Percentiles rank a stretch among this genome's conserved stretches.
phyloP scores from a whole-genome alignment of 768 basidiomycete species.

The Sporobolomyces roseus region DNA sequence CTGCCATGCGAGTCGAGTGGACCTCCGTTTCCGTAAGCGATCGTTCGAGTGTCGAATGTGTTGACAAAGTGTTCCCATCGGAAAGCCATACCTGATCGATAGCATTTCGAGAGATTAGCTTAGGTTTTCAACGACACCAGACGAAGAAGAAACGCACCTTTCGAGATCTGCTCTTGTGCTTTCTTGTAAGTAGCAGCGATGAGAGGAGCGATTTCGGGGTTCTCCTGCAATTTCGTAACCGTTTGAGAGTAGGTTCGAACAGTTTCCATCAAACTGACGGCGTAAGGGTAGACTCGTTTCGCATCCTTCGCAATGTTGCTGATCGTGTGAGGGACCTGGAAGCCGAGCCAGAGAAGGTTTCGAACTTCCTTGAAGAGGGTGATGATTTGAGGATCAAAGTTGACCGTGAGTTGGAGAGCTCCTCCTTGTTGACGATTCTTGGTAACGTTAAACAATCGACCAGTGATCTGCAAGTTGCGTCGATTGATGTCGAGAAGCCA shows the following conservation, averaged over 20 bases:
- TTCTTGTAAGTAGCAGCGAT: constrained; percentile 92
- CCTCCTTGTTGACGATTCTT: constrained; percentile 55
- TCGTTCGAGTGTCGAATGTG: constrained; percentile 70
- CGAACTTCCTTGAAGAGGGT: constrained; percentile 97
- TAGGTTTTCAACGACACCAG: not conserved
- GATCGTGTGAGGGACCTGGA: constrained; percentile 89
- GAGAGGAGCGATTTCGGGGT: constrained; percentile 87
- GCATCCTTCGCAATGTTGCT: constrained; percentile 98
- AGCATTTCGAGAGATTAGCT: too few relatives aligned
- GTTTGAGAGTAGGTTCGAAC: constrained; percentile 98
- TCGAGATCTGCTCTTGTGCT: constrained; percentile 84
- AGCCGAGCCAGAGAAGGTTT: constrained; percentile 90
- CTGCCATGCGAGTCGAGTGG: constrained; percentile 57
- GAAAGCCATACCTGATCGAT: constrained; percentile 94
- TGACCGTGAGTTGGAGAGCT: constrained; percentile 84
- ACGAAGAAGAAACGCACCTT: constrained; percentile 55
- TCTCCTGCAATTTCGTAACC: constrained; percentile 79
- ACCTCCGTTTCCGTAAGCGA: constrained; percentile 22
- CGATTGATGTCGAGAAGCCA: constrained; percentile 95
- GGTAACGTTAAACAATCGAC: constrained; percentile 82
- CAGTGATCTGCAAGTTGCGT: constrained; percentile 84
- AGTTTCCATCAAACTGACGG: constrained; percentile 94
- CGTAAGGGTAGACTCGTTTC: constrained; percentile 95
- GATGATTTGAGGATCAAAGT: constrained; percentile 98
- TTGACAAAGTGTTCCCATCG: constrained; percentile 97